Percentiles rank a stretch among this genome's conserved stretches.
Conservation (phyloP, 441 rosid species). For the Bruguiera hainesii region DNA sequence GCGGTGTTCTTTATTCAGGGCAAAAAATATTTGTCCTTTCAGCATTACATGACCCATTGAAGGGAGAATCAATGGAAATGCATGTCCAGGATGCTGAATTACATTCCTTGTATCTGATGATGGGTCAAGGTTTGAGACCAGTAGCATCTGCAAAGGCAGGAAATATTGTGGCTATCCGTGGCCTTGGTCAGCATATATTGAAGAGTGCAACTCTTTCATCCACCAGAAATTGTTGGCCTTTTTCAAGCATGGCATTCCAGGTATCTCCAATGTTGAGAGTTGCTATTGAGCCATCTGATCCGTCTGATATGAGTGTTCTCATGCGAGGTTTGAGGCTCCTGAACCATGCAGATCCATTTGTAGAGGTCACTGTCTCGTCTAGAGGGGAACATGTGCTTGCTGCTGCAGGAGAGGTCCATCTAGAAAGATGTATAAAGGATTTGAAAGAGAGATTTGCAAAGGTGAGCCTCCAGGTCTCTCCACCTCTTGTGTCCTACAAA, state of each 20-base stretch:
- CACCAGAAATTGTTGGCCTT: conserved; percentile 86
- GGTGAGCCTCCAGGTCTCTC: conserved; percentile 78
- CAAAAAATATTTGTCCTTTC: conserved; percentile 76
- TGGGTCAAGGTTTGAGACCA: conserved; percentile 90
- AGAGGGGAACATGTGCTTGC: conserved; percentile 93
- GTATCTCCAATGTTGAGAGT: conserved; percentile 89
- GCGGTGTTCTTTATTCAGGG: conserved; percentile 66
- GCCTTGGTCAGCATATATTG: conserved; percentile 90
- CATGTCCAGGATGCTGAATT: conserved; percentile 84
- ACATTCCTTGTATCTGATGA: conserved; percentile 86
- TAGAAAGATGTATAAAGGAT: conserved; percentile 89
- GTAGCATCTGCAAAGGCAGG: conserved; percentile 83
- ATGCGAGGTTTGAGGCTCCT: conserved; percentile 86
- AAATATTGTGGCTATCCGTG: conserved; percentile 81
- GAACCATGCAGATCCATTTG: conserved; percentile 94
- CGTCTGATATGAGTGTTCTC: conserved; percentile 71
- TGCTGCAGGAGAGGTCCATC: conserved; percentile 95
- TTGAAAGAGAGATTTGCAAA: conserved; percentile 87
- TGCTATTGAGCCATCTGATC: conserved; percentile 91
- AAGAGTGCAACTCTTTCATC: conserved; percentile 92
- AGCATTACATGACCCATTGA: conserved; percentile 77
- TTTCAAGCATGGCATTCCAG: conserved; percentile 91
- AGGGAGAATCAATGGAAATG: conserved; percentile 64
- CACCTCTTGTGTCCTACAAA: conserved; percentile 85
- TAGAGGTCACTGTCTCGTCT: conserved; percentile 82